Evolutionary conservation across 139 green algal genomes (phyloP).

Genomic region (Pycnococcus provasolii): DNA sequence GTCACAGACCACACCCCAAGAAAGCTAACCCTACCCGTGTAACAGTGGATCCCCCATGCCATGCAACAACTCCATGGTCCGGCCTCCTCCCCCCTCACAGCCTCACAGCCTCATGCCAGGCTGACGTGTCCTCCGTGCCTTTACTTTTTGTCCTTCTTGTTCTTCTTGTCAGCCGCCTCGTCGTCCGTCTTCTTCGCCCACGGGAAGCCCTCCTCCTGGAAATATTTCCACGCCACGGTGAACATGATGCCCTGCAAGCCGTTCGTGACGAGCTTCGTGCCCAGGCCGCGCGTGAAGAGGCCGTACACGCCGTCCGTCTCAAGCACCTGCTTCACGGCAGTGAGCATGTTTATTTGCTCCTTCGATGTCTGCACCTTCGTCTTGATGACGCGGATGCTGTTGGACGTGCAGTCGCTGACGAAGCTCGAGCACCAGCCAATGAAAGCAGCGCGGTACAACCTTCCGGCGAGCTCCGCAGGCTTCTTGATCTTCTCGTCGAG

Average conservation of each 20-base stretch:
- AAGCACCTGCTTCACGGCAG: conserved; percentile 56
- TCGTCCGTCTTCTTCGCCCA: no score
- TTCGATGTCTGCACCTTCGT: conserved; percentile 67
- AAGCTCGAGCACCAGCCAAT: conserved; percentile 74
- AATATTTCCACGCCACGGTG: conserved; percentile 25
- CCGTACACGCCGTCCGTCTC: conserved; percentile 66
- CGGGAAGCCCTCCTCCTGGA: conserved; percentile 6
- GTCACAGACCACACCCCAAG: no score
- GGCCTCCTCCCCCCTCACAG: no score
- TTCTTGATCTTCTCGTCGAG: conserved; percentile 47
- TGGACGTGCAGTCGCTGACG: conserved; percentile 72
- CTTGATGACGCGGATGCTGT: conserved; percentile 84
- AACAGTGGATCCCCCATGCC: no score
- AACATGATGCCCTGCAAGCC: conserved; percentile 44
- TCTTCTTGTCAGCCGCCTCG: no score
- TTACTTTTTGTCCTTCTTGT: no score
- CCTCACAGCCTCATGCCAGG: no score
- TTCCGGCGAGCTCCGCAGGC: conserved; percentile 51
- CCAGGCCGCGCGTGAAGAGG: conserved; percentile 68
- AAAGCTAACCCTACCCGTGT: no score
- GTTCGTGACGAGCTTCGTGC: conserved; percentile 76
- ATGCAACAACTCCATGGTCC: no score
- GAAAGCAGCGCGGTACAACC: conserved; percentile 59
- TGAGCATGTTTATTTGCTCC: no score
- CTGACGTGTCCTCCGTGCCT: no score